These are phyloP conservation scores for Trichoderma gracile DNA, from an alignment of 2,329 filamentous ascomycete species.

Conservation along the genomic window DNA sequence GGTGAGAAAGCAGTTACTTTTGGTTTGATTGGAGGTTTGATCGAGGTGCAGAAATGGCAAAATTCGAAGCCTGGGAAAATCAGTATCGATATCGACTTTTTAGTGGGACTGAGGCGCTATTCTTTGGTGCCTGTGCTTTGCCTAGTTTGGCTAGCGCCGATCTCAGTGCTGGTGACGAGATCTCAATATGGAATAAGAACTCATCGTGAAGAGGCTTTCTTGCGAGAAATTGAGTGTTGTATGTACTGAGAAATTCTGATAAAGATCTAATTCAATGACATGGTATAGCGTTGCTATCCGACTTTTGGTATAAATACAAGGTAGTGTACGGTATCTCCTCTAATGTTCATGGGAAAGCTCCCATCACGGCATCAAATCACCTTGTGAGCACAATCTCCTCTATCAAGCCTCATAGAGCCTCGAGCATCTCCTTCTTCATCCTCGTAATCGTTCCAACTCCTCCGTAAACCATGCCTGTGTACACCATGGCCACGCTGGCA, in stretches of 20 bases:
- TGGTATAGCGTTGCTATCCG: conserved; percentile 3
- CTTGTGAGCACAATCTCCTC: too few species aligned
- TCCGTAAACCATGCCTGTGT: conserved; percentile 72
- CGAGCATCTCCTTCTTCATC: conserved; percentile 64
- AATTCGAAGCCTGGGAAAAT: conserved; percentile 16
- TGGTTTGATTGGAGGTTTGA: background rate
- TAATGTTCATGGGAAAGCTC: background rate
- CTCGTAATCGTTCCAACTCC: conserved; percentile 64
- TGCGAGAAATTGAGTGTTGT: too few species aligned
- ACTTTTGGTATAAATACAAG: conserved; percentile 20
- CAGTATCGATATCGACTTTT: conserved; percentile 21
- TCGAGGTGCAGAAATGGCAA: background rate
- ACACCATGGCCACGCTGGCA: conserved; percentile 87
- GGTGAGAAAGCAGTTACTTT: background rate
- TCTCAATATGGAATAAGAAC: too few species aligned
- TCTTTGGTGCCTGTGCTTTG: conserved; percentile 2
- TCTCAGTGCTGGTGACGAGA: background rate
- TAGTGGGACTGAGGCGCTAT: conserved; percentile 15
- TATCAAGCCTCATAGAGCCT: conserved; percentile 36
- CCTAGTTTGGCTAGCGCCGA: background rate
- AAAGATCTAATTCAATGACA: background rate
- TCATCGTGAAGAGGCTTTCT: too few species aligned
- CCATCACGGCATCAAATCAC: background rate
- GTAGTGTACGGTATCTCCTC: conserved; percentile 6
- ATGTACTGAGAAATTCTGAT: too few species aligned